Evolutionary conservation across 768 basidiomycete species (phyloP), one percentile per base, ranked within the genome.

Genomic region (Suillus cothurnatus): DNA sequence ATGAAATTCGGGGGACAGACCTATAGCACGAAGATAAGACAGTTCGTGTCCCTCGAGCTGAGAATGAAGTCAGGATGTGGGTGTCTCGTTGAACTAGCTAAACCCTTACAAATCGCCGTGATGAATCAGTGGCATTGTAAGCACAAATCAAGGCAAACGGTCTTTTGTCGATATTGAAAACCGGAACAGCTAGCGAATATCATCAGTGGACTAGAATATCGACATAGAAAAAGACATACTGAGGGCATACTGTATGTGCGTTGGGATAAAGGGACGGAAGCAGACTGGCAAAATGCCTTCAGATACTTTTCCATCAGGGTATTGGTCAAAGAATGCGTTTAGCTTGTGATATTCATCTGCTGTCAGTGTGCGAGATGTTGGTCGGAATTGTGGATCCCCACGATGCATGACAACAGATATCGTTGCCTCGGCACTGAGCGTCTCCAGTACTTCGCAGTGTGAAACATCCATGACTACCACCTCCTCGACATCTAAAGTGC

Each of bases 391-490:
- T 0, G 85, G 81, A 62, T 89, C 86, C 1, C 91, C 90, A 62
- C 86, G 84, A 74, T 93, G 89, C 76, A 92, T 83, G 39, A 85
- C 86, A 61, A 93, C 85, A 8, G 88, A 86, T 28, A 92, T 84
- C 19, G 81, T 82, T 36, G 87, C 85, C 72, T 91, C 90, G 15
- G 79, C 76, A 34, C 74, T 73, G 47, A 87, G 82, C 0, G 90
- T 85, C 76, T 97, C 94, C 45, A 92, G 79, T 36, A 95, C 88
- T 72, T 98, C 93, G 71, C 92, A 93, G 67, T 94, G 92, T 23
- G 93, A 92, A 47, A 97, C 89, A 75, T 98, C 95, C 83, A 97
- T 88, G 59, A 98, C 91, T 64, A 95, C 81, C 49, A 94, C 93
- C 39, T 94, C 94, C 75, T 97, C 94, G 12, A 97, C 90, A 72